Evolutionary conservation across 23 red algal genomes (phyloP).

Genomic region (Gracilaria domingensis): DNA sequence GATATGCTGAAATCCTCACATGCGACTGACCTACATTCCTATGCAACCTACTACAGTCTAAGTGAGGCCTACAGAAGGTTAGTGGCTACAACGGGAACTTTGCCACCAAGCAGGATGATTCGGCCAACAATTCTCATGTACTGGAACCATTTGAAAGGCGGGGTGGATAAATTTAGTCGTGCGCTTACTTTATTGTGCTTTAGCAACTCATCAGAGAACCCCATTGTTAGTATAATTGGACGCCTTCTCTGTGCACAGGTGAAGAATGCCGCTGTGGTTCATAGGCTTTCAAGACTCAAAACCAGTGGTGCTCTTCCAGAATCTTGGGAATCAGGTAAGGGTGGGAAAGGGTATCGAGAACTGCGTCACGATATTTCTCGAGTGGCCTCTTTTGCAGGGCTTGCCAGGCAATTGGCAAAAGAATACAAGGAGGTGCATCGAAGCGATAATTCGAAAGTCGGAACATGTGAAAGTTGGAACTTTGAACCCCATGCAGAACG

Average conservation of each 20-base stretch:
- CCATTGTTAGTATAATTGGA: conserved; percentile 9
- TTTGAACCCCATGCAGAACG: neutral
- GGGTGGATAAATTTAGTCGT: neutral
- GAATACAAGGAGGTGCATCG: neutral
- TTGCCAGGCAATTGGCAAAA: conserved; percentile 10
- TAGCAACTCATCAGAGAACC: neutral
- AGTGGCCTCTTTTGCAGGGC: neutral
- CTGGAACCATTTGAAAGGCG: conserved; percentile 1
- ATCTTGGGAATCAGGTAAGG: neutral
- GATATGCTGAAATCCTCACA: neutral
- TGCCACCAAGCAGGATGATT: neutral
- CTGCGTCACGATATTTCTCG: neutral
- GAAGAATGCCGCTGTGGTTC: conserved; percentile 4
- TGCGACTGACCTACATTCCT: conserved; percentile 17
- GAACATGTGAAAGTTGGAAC: neutral
- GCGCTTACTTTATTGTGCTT: conserved; percentile 10
- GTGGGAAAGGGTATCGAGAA: neutral
- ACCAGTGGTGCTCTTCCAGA: conserved; percentile 9
- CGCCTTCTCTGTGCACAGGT: conserved; percentile 12
- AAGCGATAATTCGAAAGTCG: neutral
- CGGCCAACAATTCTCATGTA: neutral
- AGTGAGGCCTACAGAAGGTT: neutral
- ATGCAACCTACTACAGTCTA: conserved; percentile 10
- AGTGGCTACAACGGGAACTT: neutral
- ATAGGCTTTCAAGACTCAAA: conserved; percentile 8